Base-by-base conservation (phyloP, 441 rosid genomes). In the California macrophylla region DNA sequence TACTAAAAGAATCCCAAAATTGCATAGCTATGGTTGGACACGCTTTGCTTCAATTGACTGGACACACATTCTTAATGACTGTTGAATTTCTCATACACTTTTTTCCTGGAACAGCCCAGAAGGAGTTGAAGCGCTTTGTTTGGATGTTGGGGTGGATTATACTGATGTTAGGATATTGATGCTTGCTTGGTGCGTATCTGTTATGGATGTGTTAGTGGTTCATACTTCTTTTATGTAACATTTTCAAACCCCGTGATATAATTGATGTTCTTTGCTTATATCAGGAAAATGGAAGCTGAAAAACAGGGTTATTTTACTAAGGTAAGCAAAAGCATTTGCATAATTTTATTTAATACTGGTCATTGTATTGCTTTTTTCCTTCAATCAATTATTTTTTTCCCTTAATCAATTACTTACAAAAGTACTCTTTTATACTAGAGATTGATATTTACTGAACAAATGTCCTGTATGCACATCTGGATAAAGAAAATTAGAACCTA, bases 231-330 rank as follows among this genome's bases (percentile, higher is more conserved):
- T 67, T 6, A 25, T 56, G 3, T 26, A 6, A 69, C 34, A 32
- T 54, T 61, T 64, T 66, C 52, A 71, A 64, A 40, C 32, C 64
- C 54, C 18, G 15, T 10, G 6, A 60, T 64, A 47, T 69, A 42
- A 54, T 26, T 73, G 26, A 16, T 74, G 56, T 8, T 77, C 45
- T 66, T 50, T 66, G 30, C 13, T 21, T 66, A 34, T 63, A 40
- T 73, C 74, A 82, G 89, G 89, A 85, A 85, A 68, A 58, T 85
- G 81, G 78, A 82, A 76, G 86, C 87, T 54, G 72, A 78, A 68
- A 81, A 50, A 77, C 85, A 79, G 72, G 87, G 87, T 12, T 82
- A 84, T 74, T 86, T 84, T 66, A 82, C 86, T 8, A 69, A n/a
- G 82, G 86, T 84, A 76, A 47, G 75, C 52, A 42, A 32, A 42